Evolutionary conservation across 2,329 filamentous ascomycete genomes (phyloP).

Genomic region (Botrytis porri): DNA sequence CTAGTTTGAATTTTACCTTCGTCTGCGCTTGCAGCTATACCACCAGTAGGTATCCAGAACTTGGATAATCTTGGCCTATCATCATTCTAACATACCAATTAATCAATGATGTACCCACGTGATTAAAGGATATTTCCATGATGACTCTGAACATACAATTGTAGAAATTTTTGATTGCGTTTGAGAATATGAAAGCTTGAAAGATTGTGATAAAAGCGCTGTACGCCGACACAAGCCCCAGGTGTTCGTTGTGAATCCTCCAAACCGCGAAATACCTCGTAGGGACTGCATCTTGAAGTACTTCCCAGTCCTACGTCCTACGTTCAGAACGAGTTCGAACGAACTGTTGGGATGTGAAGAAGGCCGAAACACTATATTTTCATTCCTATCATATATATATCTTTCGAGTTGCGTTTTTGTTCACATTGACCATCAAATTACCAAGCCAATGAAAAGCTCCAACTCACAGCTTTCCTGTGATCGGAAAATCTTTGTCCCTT

Average conservation of each 20-base stretch:
- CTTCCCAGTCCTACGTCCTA: not conserved
- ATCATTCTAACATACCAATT: conserved; percentile 48
- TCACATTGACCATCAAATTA: not conserved
- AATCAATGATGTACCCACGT: conserved; percentile 8
- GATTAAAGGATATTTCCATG: not conserved
- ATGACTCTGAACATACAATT: not conserved
- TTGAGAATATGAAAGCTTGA: not conserved
- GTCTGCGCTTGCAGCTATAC: conserved; percentile 56
- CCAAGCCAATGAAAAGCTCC: not conserved
- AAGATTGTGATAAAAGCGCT: not conserved
- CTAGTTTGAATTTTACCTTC: conserved; percentile 45
- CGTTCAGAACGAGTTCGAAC: not conserved
- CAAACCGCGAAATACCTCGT: not conserved
- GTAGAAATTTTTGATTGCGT: not conserved
- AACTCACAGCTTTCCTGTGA: not conserved
- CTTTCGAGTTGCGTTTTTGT: not conserved
- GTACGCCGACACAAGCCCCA: not conserved
- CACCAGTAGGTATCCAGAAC: conserved; percentile 76
- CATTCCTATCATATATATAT: not conserved
- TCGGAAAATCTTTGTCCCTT: conserved; percentile 19
- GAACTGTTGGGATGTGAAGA: not conserved
- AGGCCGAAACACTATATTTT: not conserved
- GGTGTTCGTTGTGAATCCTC: not conserved
- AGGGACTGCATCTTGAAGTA: not conserved
- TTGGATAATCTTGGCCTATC: conserved; percentile 62